Evolutionary conservation across 83 land plant genomes (phyloP), one percentile per base, ranked within the genome.

Genomic region (Picea abies): DNA sequence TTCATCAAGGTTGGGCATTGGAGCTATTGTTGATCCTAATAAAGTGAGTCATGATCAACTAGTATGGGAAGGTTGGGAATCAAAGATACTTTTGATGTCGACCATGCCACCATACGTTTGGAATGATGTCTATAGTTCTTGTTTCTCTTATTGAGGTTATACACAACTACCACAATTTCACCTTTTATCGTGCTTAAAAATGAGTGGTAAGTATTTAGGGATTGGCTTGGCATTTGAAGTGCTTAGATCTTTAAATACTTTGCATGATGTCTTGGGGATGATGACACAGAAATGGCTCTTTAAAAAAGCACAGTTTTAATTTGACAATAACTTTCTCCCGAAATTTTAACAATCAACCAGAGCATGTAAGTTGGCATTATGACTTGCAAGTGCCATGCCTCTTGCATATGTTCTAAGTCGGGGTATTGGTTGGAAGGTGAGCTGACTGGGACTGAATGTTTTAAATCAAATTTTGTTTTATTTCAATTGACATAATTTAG

Each of bases 121-220:
- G 96, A n/a, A 93, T 97, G 89, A 93, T 97, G 97, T 89, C 98
- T 32, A 94, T 93, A 17, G 97, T 90, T 11, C 73, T 96, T 7
- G 99, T 94, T 39, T 91, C 99, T 16, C 61, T 91, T 85, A 84
- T 96, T 15, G 99, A 97, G 95, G 99, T 97, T 76, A 17, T 12
- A 70, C 73, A 35, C 35, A 15, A 23, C 15, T 70, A 4, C n/a
- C 73, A 37, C 37, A 4, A 32, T 49, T 22, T 47, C 22, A 29
- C 16, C 80, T 52, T 44, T 44, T 47, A 7, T 7, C 22, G 16
- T 20, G 8, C 23, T 49, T 44, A 10, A 20, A 23, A 63, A 29
- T 61, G 47, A 61, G 12, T 58, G 0, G 16, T 35, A 35, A 2
- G 35, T 35, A 35, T 35, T 35, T 35, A 1, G 35, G 35, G 35